Evolutionary conservation across 139 green algal species (phyloP).

Genomic region (Bryopsis sp.): DNA sequence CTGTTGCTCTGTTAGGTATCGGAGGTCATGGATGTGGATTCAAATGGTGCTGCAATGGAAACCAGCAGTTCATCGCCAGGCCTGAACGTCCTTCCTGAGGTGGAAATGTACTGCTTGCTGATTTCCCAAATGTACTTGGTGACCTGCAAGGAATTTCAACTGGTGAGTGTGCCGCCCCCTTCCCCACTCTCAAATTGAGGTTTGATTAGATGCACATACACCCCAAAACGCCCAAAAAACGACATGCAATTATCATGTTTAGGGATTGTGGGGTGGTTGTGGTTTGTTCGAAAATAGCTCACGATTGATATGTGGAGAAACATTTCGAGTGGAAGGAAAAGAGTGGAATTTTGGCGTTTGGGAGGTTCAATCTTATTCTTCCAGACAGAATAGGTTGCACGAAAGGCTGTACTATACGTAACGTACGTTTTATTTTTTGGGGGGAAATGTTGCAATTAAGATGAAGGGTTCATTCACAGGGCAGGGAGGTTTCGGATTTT

Average conservation of each 20-base stretch:
- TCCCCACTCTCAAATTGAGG: too few relatives aligned
- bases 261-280: too few relatives aligned
- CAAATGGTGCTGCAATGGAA: constrained; percentile 6
- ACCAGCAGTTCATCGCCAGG: neutral
- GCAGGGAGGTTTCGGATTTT: constrained; percentile 34
- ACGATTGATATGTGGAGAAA: neutral
- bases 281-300: too few relatives aligned
- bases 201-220: too few relatives aligned
- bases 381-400: too few relatives aligned
- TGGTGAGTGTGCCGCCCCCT: too few relatives aligned
- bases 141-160: neutral
- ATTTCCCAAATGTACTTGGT: constrained; percentile 66
- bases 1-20: neutral
- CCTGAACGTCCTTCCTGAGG: constrained; percentile 59
- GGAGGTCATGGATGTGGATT: constrained; percentile 8
- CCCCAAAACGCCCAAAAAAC: neutral
- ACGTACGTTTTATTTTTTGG: neutral
- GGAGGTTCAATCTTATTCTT: constrained; percentile 1
- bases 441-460: neutral
- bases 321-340: neutral
- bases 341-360: neutral
- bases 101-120: constrained; percentile 77
- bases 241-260: neutral
- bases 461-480: constrained; percentile 27
- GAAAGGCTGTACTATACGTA: too few relatives aligned